Evolutionary conservation across 2,329 filamentous ascomycete species (phyloP).

Genomic region (Clonostachys sp.): DNA sequence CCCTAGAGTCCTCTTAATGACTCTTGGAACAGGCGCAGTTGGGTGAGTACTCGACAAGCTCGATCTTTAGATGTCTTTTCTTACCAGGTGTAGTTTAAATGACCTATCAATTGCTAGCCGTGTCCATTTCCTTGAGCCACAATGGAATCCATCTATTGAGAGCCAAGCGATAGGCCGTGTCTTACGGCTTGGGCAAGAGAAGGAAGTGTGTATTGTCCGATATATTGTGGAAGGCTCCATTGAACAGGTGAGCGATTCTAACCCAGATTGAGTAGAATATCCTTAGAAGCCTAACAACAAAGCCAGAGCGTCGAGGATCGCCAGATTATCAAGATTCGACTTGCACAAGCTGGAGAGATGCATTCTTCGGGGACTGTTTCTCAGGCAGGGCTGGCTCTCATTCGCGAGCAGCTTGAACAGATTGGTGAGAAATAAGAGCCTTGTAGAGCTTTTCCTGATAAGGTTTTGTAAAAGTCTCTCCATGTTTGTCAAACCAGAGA

Average conservation of each 20-base stretch:
- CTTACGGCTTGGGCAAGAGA: constrained; percentile 37
- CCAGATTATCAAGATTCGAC: not conserved
- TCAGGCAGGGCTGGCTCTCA: too few relatives aligned
- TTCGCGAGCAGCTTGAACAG: too few relatives aligned
- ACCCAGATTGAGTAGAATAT: too few relatives aligned
- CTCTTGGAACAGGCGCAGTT: constrained; percentile 43
- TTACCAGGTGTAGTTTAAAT: constrained; percentile 4
- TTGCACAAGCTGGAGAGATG: too few relatives aligned
- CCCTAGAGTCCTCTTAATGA: constrained; percentile 42
- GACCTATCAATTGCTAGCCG: constrained; percentile 38
- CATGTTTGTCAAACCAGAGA: too few relatives aligned
- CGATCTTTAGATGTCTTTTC: not conserved
- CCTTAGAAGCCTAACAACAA: not conserved
- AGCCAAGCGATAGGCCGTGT: constrained; percentile 45
- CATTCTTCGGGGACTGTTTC: too few relatives aligned
- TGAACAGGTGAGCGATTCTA: constrained; percentile 28
- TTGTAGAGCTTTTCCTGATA: too few relatives aligned
- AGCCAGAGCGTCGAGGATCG: not conserved
- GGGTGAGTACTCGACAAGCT: constrained; percentile 25
- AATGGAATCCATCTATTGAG: constrained; percentile 51
- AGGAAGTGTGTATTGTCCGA: constrained; percentile 34
- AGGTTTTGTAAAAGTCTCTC: too few relatives aligned
- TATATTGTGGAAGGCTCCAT: constrained; percentile 37
- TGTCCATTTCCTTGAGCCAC: constrained; percentile 46
- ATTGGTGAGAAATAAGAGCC: too few relatives aligned